Evolutionary conservation across 768 basidiomycete species (phyloP).

Genomic region (Mycena capillaripes): DNA sequence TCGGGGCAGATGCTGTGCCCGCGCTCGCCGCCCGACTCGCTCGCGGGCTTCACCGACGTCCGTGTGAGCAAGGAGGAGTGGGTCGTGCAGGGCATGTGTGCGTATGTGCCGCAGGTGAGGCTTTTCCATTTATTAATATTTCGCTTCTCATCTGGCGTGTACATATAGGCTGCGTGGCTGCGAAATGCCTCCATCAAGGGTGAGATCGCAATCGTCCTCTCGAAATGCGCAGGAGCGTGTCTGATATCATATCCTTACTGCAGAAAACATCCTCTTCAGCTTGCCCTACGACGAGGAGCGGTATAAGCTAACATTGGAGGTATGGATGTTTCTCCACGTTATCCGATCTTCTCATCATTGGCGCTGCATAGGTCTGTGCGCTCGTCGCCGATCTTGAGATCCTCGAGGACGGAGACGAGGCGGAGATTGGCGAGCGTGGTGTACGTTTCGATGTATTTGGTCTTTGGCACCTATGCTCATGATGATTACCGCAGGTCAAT

Average conservation of each 20-base stretch:
- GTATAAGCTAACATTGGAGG: constrained; percentile 84
- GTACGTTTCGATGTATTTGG: constrained; percentile 52
- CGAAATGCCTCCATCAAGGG: constrained; percentile 79
- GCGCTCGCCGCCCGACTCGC: constrained; percentile 84
- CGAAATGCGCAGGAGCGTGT: neutral
- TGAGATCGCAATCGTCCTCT: constrained; percentile 28
- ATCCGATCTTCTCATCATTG: constrained; percentile 44
- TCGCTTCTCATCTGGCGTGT: constrained; percentile 39
- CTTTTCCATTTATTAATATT: constrained; percentile 39
- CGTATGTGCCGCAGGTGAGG: constrained; percentile 86
- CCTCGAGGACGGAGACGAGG: constrained; percentile 89
- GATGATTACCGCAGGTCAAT: constrained; percentile 60
- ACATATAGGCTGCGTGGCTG: constrained; percentile 70
- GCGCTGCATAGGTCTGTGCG: constrained; percentile 67
- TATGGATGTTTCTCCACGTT: constrained; percentile 46
- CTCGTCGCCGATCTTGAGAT: constrained; percentile 83
- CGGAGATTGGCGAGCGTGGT: constrained; percentile 90
- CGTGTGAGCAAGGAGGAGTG: constrained; percentile 70
- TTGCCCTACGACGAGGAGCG: constrained; percentile 80
- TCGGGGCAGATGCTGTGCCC: constrained; percentile 88
- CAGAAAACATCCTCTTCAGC: constrained; percentile 83
- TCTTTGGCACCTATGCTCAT: neutral
- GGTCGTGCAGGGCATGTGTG: constrained; percentile 84
- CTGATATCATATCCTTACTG: neutral
- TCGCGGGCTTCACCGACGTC: constrained; percentile 70